phyloP scores from a whole-genome alignment of 495 filamentous ascomycete species.

The Trichoderma erinaceum region DNA sequence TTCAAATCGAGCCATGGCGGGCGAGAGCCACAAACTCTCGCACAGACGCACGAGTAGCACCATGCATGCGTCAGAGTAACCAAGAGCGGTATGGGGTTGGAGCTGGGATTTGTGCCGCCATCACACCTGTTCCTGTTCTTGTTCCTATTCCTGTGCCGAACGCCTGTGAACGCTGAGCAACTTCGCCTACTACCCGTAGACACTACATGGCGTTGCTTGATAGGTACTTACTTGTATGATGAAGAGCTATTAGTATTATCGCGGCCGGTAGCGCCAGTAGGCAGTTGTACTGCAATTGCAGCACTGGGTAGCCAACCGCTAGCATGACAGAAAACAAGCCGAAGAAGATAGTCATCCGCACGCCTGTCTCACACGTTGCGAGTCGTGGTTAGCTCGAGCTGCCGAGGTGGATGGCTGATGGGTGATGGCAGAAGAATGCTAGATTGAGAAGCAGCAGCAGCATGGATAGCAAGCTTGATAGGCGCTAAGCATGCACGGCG shows the following conservation, averaged over 20 bases:
- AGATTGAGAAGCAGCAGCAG: not conserved
- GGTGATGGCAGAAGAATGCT: not conserved
- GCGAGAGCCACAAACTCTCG: slow-evolving; percentile 1
- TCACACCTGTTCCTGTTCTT: not conserved
- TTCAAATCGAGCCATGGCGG: not conserved
- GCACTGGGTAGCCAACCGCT: not conserved
- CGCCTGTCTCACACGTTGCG: not conserved
- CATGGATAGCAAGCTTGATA: not conserved
- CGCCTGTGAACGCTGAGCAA: too few relatives aligned
- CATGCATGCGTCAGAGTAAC: not conserved
- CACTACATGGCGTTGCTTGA: not conserved
- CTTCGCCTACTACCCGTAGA: too few relatives aligned
- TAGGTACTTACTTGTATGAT: not conserved
- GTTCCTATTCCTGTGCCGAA: not conserved
- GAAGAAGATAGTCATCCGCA: not conserved
- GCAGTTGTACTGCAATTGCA: not conserved
- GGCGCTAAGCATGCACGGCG: not conserved
- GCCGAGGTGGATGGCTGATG: not conserved
- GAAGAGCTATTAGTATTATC: not conserved
- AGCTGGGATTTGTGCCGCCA: not conserved
- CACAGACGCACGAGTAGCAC: slow-evolving; percentile 9
- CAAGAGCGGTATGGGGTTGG: slow-evolving; percentile 1
- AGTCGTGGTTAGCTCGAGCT: not conserved
- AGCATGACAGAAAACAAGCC: too few relatives aligned
- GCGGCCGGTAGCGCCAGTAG: not conserved